phyloP scores from a whole-genome alignment of 2,329 filamentous ascomycete genomes.

The Fusarium marasasianum region DNA sequence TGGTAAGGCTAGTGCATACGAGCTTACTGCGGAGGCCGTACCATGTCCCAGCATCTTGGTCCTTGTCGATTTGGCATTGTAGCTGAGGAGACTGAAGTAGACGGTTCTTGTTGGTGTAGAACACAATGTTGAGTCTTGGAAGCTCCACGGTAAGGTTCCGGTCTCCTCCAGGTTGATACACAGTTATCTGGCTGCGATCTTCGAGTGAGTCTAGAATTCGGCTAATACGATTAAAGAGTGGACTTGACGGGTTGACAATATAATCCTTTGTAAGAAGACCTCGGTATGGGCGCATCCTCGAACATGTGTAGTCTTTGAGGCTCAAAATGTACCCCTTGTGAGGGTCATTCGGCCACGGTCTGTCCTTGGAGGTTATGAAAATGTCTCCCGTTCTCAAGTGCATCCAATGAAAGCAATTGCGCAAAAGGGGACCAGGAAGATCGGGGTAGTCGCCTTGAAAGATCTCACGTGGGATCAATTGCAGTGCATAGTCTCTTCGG shows the following conservation, averaged over 20 bases:
- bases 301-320: slow-evolving; percentile 19
- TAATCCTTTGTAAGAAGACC: slow-evolving; percentile 1
- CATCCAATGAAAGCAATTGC: slow-evolving; percentile 67
- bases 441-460: slow-evolving; percentile 47
- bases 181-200: slow-evolving; percentile 22
- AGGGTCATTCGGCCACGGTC: slow-evolving; percentile 27
- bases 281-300: background rate
- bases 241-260: slow-evolving; percentile 36
- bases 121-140: slow-evolving; percentile 61
- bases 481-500: slow-evolving; percentile 22
- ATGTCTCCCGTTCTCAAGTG: slow-evolving; percentile 32
- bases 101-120: slow-evolving; percentile 56
- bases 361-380: slow-evolving; percentile 27
- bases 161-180: slow-evolving; percentile 28
- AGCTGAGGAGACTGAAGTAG: slow-evolving; percentile 61
- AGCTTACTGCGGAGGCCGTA: slow-evolving; percentile 70
- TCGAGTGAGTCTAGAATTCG: slow-evolving; percentile 37
- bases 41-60: slow-evolving; percentile 69
- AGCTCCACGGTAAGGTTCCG: slow-evolving; percentile 57
- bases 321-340: slow-evolving; percentile 23
- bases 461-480: slow-evolving; percentile 32
- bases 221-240: slow-evolving; percentile 30
- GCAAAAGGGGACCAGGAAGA: slow-evolving; percentile 59
- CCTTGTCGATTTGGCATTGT: slow-evolving; percentile 58
- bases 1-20: slow-evolving; percentile 60